Conservation (phyloP, 2,329 filamentous ascomycete genomes). For the Alternaria sp. region DNA sequence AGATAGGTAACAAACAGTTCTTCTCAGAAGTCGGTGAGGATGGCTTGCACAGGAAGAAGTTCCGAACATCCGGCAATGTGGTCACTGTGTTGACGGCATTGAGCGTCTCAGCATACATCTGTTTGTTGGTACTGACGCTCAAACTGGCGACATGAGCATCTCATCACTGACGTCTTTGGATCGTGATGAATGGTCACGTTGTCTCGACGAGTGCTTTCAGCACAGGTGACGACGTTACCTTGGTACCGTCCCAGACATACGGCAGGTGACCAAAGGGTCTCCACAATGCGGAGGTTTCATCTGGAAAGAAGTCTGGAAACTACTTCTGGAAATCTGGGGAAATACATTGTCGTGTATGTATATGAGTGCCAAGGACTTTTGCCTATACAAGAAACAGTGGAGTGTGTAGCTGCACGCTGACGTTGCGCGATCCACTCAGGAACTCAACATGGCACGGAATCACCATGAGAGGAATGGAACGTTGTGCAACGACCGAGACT, state of each 20-base stretch:
- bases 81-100: constrained; percentile 69
- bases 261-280: not conserved
- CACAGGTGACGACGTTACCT: not conserved
- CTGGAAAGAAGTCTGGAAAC: not conserved
- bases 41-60: constrained; percentile 67
- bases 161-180: not conserved
- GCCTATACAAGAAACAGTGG: constrained; percentile 25
- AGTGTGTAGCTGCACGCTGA: constrained; percentile 28
- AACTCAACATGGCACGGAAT: not conserved
- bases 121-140: constrained; percentile 66
- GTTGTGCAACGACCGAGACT: not conserved
- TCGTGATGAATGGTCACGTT: not conserved
- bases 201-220: not conserved
- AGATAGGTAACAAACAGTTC: constrained; percentile 81
- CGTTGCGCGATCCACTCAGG: constrained; percentile 11
- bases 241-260: not conserved
- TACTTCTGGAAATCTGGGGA: constrained; percentile 17
- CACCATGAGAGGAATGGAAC: not conserved
- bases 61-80: constrained; percentile 72
- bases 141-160: constrained; percentile 47
- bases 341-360: constrained; percentile 19
- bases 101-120: constrained; percentile 69
- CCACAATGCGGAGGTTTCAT: constrained; percentile 7
- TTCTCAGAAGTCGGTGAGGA: constrained; percentile 72
- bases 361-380: constrained; percentile 16